phyloP scores from a whole-genome alignment of 2,329 filamentous ascomycete species.

The Colletotrichum eremochloae region DNA sequence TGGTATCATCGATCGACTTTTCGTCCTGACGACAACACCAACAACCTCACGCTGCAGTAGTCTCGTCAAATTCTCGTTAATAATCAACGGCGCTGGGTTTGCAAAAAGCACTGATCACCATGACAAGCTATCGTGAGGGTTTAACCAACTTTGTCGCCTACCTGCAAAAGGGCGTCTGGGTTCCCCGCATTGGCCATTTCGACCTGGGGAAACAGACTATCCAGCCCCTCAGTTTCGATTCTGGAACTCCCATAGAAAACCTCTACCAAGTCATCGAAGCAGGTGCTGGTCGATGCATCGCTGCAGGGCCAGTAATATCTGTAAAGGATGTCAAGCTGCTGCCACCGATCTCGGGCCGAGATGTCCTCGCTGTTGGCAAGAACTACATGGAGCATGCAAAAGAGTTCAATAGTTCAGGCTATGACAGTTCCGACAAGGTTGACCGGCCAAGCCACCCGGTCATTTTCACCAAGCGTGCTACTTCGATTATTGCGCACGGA shows the following conservation, averaged over 20 bases:
- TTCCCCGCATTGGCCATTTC: slow-evolving; percentile 27
- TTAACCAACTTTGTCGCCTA: slow-evolving; percentile 27
- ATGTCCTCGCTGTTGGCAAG: slow-evolving; percentile 69
- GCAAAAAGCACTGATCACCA: neutral
- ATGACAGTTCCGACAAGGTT: slow-evolving; percentile 66
- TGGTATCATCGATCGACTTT: slow-evolving; percentile 26
- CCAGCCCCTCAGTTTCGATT: slow-evolving; percentile 59
- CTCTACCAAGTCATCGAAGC: slow-evolving; percentile 67
- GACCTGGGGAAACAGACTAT: slow-evolving; percentile 44
- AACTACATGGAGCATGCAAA: slow-evolving; percentile 70
- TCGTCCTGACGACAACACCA: slow-evolving; percentile 1
- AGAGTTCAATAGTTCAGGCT: slow-evolving; percentile 69
- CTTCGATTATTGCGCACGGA: slow-evolving; percentile 63
- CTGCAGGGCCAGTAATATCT: slow-evolving; percentile 48
- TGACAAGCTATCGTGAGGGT: neutral
- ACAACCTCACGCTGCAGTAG: neutral
- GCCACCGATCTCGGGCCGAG: slow-evolving; percentile 61
- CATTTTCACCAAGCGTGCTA: slow-evolving; percentile 68
- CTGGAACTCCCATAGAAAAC: slow-evolving; percentile 59
- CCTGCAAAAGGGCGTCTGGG: neutral
- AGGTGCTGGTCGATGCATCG: slow-evolving; percentile 54
- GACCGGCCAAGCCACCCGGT: slow-evolving; percentile 67
- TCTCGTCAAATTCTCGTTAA: no score
- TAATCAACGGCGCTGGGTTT: neutral
- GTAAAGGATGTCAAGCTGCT: slow-evolving; percentile 57